Base-by-base conservation (phyloP, 371 early-diverging fungal species). In the Basidiobolus heterosporus region DNA sequence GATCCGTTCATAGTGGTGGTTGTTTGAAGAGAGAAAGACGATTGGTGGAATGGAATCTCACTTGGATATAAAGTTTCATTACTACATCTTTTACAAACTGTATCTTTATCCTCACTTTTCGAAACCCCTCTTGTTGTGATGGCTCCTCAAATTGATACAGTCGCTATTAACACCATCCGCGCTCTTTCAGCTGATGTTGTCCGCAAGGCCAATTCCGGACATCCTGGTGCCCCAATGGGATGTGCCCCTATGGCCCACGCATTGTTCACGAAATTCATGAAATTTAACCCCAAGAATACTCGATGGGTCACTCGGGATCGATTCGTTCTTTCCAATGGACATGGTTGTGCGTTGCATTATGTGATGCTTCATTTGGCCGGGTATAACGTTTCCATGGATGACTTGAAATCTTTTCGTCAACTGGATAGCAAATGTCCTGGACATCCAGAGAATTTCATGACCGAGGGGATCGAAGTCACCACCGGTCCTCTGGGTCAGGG, bases 401-500 rank as follows among this genome's bases (percentile, higher is more conserved):
- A 99, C 58, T 71, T 98, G 55, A 88, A 89, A 72, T 48, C 70
- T 36, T 98, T 98, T 75, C 85, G 99, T 56, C 87, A 90, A 61
- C 52, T 93, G 11, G 74, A 78, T 53, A 80, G 85, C 61, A 78
- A 69, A 56, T 88, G 90, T 40, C 95, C 94, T 18, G 95, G 96
- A 6, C 96, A 98, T 62, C 96, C 96, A 45, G 96, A 98, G 67
- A 68, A 72, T 41, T 75, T 72, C 48, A 62, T 80, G 17, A 88
- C 91, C 36, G 69, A 71, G 22, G 96, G 97, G 40, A 80, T 98
- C 56, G 99, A 99, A 65, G 91, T 91, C 22, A 90, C 98, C 43
- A 98, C 99, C 35, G 99, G 99, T 37, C 99, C 99, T 39, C 80
- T 99, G 23, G 99, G 99, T 45, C 99, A 98, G 79, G 99, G 93